A percentile compares a stretch with the other conserved stretches of the same genome.
Conservation (phyloP, 345 rosid species). For the Brassica cretica region DNA sequence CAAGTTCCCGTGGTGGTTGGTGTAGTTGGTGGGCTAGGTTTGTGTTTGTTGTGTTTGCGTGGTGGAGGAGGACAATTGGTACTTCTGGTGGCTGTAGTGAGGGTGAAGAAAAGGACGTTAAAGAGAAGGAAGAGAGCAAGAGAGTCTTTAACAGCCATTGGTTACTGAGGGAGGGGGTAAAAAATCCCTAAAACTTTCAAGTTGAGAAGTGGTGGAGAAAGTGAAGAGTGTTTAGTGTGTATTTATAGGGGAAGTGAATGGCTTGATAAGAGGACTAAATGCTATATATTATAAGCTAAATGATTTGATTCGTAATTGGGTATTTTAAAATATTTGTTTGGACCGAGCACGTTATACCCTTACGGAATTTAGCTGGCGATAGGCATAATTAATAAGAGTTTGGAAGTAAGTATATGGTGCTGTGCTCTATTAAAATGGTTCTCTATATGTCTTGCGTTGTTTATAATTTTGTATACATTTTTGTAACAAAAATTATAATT, state of each 20-base stretch:
- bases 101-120: constrained; percentile 56
- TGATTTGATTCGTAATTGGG: constrained; percentile 21
- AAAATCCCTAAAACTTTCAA: constrained; percentile 15
- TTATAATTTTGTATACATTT: neutral
- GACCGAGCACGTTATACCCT: constrained; percentile 33
- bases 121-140: constrained; percentile 51
- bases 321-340: neutral
- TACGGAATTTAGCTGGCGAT: constrained; percentile 36
- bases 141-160: constrained; percentile 51
- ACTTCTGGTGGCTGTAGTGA: constrained; percentile 50
- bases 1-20: constrained; percentile 33
- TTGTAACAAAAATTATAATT: too few relatives aligned
- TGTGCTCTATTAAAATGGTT: constrained; percentile 17
- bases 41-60: constrained; percentile 36
- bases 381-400: neutral
- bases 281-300: neutral
- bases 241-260: constrained; percentile 24
- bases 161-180: neutral
- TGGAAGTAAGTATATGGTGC: constrained; percentile 23
- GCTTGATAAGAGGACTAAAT: constrained; percentile 3
- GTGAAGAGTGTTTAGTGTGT: constrained; percentile 12
- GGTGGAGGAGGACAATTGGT: constrained; percentile 47
- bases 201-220: constrained; percentile 26
- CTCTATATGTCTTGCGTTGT: neutral
- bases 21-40: constrained; percentile 31